Evolutionary conservation across 2,329 filamentous ascomycete species (phyloP).

Genomic region (Neobulgaria alba): DNA sequence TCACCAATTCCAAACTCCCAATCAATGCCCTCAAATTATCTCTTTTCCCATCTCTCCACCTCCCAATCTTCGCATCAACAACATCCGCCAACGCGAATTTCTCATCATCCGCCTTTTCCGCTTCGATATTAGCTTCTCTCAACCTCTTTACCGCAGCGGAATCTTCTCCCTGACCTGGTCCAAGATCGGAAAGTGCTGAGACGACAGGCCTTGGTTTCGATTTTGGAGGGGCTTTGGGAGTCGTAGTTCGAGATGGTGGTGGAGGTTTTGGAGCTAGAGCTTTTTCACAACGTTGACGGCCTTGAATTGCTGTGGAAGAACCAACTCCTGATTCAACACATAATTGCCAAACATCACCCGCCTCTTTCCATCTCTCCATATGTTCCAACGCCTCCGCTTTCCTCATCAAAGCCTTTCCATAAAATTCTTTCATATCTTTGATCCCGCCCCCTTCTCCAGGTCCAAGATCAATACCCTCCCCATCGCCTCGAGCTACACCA

Average conservation of each 20-base stretch:
- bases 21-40: conserved; percentile 87
- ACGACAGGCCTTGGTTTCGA: conserved; percentile 30
- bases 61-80: conserved; percentile 68
- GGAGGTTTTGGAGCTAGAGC: conserved; percentile 63
- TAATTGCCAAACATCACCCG: conserved; percentile 67
- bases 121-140: conserved; percentile 74
- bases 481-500: conserved; percentile 67
- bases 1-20: conserved; percentile 75
- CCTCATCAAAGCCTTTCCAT: conserved; percentile 83
- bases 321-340: conserved; percentile 81
- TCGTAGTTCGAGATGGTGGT: conserved; percentile 35
- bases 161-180: conserved; percentile 33
- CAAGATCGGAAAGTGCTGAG: conserved; percentile 35
- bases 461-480: conserved; percentile 67
- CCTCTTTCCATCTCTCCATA: conserved; percentile 88
- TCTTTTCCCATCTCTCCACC: conserved; percentile 85
- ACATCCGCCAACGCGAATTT: conserved; percentile 82
- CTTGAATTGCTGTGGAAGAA: conserved; percentile 75
- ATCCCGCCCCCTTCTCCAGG: conserved; percentile 47
- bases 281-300: conserved; percentile 81
- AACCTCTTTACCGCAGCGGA: conserved; percentile 76
- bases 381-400: conserved; percentile 95
- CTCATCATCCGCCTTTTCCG: conserved; percentile 82
- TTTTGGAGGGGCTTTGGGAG: conserved; percentile 36
- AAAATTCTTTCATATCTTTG: conserved; percentile 89